Conservation (phyloP, 2,329 filamentous ascomycete species). For the Monosporascus sp. region DNA sequence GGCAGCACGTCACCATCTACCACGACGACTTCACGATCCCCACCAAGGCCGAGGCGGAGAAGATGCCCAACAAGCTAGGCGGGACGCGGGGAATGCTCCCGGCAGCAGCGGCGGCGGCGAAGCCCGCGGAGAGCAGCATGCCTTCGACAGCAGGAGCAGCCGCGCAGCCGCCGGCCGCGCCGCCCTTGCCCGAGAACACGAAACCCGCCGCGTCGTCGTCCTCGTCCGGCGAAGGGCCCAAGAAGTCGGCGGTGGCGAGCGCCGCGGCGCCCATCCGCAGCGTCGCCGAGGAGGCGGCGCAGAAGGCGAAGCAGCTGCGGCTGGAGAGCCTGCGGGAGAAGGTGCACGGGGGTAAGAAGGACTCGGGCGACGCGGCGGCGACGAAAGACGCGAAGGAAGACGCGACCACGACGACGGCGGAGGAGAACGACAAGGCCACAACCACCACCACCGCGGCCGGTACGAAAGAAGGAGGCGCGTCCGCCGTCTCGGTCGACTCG, state of each 20-base stretch:
- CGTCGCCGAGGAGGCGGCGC: slow-evolving; percentile 60
- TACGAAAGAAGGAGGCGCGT: slow-evolving; percentile 4
- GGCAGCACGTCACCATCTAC: slow-evolving; percentile 71
- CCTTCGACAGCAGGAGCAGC: slow-evolving; percentile 8
- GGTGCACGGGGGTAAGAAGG: slow-evolving; percentile 43
- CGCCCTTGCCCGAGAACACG: slow-evolving; percentile 27
- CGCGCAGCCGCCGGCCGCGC: slow-evolving; percentile 16
- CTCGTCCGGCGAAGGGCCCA: slow-evolving; percentile 1
- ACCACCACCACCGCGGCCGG: slow-evolving; percentile 1
- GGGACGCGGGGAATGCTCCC: slow-evolving; percentile 8
- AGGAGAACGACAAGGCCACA: neutral
- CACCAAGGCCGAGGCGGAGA: slow-evolving; percentile 46
- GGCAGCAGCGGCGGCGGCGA: slow-evolving; percentile 12
- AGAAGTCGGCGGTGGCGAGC: slow-evolving; percentile 17
- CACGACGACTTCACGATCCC: slow-evolving; percentile 58
- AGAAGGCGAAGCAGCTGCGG: slow-evolving; percentile 57
- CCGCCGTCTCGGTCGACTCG: slow-evolving; percentile 5
- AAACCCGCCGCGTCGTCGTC: slow-evolving; percentile 12
- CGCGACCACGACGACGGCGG: neutral
- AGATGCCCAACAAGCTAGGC: slow-evolving; percentile 29
- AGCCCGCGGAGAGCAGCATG: slow-evolving; percentile 13
- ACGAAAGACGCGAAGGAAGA: slow-evolving; percentile 5
- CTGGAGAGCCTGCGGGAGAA: slow-evolving; percentile 50
- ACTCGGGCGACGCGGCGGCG: slow-evolving; percentile 10
- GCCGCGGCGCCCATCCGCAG: slow-evolving; percentile 39